Evolutionary conservation across 257 asterid species (phyloP).

Genomic region (Coffea canephora): DNA sequence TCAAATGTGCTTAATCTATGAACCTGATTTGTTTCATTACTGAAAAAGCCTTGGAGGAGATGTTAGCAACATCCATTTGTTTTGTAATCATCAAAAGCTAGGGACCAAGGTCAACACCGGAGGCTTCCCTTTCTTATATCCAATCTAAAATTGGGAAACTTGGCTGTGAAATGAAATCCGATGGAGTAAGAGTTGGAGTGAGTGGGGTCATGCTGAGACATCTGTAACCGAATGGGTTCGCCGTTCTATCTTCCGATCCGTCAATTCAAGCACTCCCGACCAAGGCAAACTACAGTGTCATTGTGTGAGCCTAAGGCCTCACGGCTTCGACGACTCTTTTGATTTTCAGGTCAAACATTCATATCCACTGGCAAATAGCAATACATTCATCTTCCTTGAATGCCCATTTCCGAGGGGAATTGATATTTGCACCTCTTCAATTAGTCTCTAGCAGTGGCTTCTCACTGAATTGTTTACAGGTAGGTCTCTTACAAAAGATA

Average conservation of each 20-base stretch:
- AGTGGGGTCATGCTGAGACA: background rate
- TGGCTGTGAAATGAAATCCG: background rate
- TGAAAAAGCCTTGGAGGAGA: too few species aligned
- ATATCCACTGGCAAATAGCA: background rate
- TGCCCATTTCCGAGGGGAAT: too few species aligned
- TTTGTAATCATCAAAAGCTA: too few species aligned
- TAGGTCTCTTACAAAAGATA: too few species aligned
- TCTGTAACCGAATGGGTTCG: conserved; percentile 4
- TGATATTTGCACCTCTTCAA: too few species aligned
- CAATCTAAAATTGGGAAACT: conserved; percentile 11
- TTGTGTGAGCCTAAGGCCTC: background rate
- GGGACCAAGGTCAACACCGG: background rate
- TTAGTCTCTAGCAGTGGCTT: too few species aligned
- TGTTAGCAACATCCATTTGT: too few species aligned
- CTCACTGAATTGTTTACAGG: too few species aligned
- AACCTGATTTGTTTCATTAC: too few species aligned
- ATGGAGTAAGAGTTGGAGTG: background rate
- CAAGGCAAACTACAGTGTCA: background rate
- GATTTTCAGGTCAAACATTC: background rate
- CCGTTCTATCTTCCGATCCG: conserved; percentile 4
- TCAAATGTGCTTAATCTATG: too few species aligned
- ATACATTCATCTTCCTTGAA: too few species aligned
- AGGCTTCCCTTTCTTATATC: background rate
- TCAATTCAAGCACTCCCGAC: background rate
- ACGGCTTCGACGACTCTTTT: background rate